These are phyloP conservation scores for Annulohypoxylon truncatum DNA, from an alignment of 2,329 filamentous ascomycete species.

Conservation along the genomic window DNA sequence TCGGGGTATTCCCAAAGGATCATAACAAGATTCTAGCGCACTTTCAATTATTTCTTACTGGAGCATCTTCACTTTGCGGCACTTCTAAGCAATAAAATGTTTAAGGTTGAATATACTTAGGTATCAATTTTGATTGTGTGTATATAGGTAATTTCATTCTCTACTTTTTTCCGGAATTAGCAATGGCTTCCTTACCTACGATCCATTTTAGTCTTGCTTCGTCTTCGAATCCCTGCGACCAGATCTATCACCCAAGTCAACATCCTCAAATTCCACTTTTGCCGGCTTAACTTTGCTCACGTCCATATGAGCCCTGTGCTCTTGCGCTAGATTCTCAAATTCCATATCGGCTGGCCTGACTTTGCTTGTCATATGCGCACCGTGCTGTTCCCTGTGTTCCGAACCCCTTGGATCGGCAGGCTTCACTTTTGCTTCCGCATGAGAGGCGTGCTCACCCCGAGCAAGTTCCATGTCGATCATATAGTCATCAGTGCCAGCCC, in stretches of 20 bases:
- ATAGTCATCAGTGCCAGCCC: conserved; percentile 25
- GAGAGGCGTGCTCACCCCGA: conserved; percentile 14
- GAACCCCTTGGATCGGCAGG: conserved; percentile 21
- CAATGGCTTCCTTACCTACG: neutral
- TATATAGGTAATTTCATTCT: conserved; percentile 18
- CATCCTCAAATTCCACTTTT: conserved; percentile 26
- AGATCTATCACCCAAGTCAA: conserved; percentile 24
- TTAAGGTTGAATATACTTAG: neutral
- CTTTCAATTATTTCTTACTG: neutral
- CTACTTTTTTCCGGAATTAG: conserved; percentile 5
- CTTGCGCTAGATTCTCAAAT: neutral
- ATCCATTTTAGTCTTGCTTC: conserved; percentile 28
- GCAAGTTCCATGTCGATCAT: conserved; percentile 29
- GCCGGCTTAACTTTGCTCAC: conserved; percentile 33
- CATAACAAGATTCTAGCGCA: neutral
- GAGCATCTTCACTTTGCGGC: neutral
- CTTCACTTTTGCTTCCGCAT: conserved; percentile 22
- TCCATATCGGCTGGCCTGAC: conserved; percentile 10
- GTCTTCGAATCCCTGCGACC: conserved; percentile 25
- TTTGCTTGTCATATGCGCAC: conserved; percentile 19
- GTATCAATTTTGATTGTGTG: conserved; percentile 16
- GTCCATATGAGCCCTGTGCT: conserved; percentile 28
- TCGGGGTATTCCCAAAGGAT: conserved; percentile 4
- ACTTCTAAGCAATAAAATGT: neutral
- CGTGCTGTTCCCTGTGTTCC: conserved; percentile 21